Conservation (phyloP, 2,329 filamentous ascomycete genomes). For the Pestalotiopsis sp. region DNA sequence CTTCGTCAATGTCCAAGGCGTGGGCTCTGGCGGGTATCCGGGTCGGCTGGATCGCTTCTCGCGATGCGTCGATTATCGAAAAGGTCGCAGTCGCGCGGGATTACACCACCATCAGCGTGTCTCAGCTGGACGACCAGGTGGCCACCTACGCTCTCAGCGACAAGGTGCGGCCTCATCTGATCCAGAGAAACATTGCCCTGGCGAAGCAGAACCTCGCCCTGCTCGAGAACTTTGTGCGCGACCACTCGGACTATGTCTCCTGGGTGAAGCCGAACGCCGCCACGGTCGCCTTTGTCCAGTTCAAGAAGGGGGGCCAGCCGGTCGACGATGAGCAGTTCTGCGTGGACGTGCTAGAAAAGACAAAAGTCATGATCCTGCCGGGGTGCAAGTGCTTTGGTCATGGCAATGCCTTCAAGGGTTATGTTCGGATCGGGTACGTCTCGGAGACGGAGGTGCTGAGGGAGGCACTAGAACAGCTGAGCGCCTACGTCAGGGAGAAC, state of each 20-base stretch:
- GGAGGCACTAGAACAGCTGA: conserved; percentile 60
- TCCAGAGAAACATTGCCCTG: conserved; percentile 64
- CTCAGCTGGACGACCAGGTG: conserved; percentile 78
- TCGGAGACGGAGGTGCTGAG: conserved; percentile 70
- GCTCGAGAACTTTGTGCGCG: conserved; percentile 63
- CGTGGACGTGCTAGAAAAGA: conserved; percentile 66
- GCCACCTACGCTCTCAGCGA: conserved; percentile 72
- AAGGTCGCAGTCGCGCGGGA: conserved; percentile 68
- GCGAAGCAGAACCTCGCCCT: conserved; percentile 63
- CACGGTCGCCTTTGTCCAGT: conserved; percentile 78
- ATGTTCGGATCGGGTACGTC: conserved; percentile 77
- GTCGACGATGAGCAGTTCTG: conserved; percentile 78
- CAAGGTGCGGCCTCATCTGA: conserved; percentile 40
- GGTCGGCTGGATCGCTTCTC: conserved; percentile 80
- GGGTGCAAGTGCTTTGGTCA: conserved; percentile 74
- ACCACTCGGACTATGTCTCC: conserved; percentile 61
- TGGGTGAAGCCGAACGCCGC: conserved; percentile 77
- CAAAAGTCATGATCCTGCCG: conserved; percentile 74
- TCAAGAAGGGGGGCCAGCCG: conserved; percentile 60
- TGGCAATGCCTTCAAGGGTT: conserved; percentile 69
- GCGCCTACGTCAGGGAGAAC: conserved; percentile 40
- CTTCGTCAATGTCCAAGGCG: conserved; percentile 83
- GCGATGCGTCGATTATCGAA: conserved; percentile 63
- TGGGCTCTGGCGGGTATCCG: conserved; percentile 83
- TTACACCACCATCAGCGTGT: conserved; percentile 86